These are phyloP conservation scores for Fusarium praegraminearum DNA, from an alignment of 2,329 filamentous ascomycete species.

Conservation along the genomic window DNA sequence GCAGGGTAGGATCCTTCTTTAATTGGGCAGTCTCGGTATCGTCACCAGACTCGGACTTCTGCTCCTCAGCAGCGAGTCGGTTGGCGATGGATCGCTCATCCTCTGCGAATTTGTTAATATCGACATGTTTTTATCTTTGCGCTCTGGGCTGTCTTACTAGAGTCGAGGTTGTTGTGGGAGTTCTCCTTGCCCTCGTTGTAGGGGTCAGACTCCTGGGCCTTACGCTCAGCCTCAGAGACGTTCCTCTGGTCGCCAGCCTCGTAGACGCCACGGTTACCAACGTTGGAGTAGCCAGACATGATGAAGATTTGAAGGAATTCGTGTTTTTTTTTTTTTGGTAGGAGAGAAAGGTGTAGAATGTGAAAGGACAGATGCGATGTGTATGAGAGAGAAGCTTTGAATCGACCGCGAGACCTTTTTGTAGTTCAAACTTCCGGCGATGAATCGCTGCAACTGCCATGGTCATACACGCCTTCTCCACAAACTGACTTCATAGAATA, in stretches of 20 bases:
- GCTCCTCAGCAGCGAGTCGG: slow-evolving; percentile 72
- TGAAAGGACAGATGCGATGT: slow-evolving; percentile 10
- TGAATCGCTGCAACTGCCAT: slow-evolving; percentile 32
- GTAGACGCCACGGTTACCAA: slow-evolving; percentile 75
- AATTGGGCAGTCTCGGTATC: slow-evolving; percentile 55
- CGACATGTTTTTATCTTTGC: slow-evolving; percentile 56
- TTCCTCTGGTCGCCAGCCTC: slow-evolving; percentile 83
- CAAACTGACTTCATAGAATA: slow-evolving; percentile 48
- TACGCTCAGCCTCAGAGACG: slow-evolving; percentile 63
- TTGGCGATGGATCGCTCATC: slow-evolving; percentile 79
- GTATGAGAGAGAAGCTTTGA: slow-evolving; percentile 2
- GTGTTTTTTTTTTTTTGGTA: slow-evolving; percentile 7
- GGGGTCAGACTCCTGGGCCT: slow-evolving; percentile 70
- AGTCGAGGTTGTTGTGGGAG: slow-evolving; percentile 76
- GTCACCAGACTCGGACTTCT: slow-evolving; percentile 59
- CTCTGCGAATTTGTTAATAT: slow-evolving; percentile 59
- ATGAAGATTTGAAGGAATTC: slow-evolving; percentile 15
- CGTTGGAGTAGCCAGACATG: slow-evolving; percentile 67
- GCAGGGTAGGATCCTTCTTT: slow-evolving; percentile 72
- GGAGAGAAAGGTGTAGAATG: not conserved
- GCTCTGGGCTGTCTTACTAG: slow-evolving; percentile 67
- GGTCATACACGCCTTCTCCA: slow-evolving; percentile 38
- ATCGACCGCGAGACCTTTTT: slow-evolving; percentile 29
- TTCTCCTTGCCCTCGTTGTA: slow-evolving; percentile 79
- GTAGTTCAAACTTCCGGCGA: slow-evolving; percentile 34